Percentiles rank a stretch among this genome's conserved stretches.
These are phyloP conservation scores for Euphrasia confusa DNA, from an alignment of 257 asterid species.

Conservation along the genomic window DNA sequence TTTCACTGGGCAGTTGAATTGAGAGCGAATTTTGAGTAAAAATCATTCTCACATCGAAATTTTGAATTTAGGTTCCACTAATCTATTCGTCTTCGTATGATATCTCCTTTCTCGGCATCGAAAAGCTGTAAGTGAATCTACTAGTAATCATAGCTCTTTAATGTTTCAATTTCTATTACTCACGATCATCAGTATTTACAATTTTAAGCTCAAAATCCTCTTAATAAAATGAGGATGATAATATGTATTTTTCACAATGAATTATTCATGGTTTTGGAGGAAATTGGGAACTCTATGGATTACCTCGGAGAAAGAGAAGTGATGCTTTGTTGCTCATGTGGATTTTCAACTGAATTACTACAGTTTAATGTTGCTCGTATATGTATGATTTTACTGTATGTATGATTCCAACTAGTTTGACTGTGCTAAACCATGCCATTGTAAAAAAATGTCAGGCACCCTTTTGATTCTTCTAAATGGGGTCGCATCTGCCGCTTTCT, in stretches of 20 bases:
- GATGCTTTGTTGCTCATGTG: neutral
- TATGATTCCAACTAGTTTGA: conserved; percentile 3
- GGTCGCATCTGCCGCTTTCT: conserved; percentile 86
- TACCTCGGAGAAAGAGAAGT: neutral
- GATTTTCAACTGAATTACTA: neutral
- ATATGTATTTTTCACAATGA: no score
- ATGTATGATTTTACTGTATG: neutral
- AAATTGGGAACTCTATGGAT: neutral
- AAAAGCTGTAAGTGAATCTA: conserved; percentile 60
- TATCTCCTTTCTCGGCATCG: conserved; percentile 77
- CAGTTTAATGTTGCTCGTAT: neutral
- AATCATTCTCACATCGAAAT: conserved; percentile 5
- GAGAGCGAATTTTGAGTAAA: neutral
- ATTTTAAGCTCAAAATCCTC: neutral
- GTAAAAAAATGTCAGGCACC: conserved; percentile 59
- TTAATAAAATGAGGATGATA: no score
- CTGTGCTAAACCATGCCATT: conserved; percentile 16
- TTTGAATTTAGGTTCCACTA: conserved; percentile 57
- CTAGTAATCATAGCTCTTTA: neutral
- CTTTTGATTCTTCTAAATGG: conserved; percentile 98
- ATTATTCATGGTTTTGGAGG: neutral
- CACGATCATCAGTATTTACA: neutral
- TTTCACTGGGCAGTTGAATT: neutral
- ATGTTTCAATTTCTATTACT: neutral
- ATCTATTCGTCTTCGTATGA: conserved; percentile 79